Evolutionary conservation across 2,329 filamentous ascomycete species (phyloP).

Genomic region (Botrytis sinoallii): DNA sequence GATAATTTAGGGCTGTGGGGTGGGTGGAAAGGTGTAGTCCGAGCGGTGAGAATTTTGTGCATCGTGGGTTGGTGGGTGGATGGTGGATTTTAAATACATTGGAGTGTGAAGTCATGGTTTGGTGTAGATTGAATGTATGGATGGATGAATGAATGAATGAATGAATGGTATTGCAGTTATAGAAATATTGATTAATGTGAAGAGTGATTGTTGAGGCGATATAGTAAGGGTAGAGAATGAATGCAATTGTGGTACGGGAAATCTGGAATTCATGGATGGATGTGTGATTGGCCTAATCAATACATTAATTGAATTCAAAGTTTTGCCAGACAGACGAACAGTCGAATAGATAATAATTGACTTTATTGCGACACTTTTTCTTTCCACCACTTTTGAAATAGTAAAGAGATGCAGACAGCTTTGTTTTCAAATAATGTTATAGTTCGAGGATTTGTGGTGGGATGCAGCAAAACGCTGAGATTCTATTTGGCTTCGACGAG

Average conservation of each 20-base stretch:
- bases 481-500: neutral
- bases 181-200: neutral
- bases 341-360: neutral
- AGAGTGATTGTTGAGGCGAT: neutral
- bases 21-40: neutral
- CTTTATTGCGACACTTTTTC: neutral
- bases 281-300: neutral
- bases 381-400: neutral
- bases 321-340: neutral
- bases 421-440: neutral
- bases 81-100: too few species aligned
- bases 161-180: neutral
- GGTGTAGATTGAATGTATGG: neutral
- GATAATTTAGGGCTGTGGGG: slow-evolving; percentile 7
- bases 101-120: neutral
- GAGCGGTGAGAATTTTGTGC: neutral
- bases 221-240: neutral
- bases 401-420: neutral
- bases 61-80: too few species aligned
- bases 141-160: neutral
- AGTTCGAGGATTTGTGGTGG: too few species aligned
- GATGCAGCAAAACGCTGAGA: neutral
- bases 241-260: too few species aligned
- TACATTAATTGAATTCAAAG: neutral
- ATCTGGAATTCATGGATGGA: neutral